These are phyloP conservation scores for Ophiostoma sp. DNA, from an alignment of 2,329 filamentous ascomycete genomes.

Conservation along the genomic window DNA sequence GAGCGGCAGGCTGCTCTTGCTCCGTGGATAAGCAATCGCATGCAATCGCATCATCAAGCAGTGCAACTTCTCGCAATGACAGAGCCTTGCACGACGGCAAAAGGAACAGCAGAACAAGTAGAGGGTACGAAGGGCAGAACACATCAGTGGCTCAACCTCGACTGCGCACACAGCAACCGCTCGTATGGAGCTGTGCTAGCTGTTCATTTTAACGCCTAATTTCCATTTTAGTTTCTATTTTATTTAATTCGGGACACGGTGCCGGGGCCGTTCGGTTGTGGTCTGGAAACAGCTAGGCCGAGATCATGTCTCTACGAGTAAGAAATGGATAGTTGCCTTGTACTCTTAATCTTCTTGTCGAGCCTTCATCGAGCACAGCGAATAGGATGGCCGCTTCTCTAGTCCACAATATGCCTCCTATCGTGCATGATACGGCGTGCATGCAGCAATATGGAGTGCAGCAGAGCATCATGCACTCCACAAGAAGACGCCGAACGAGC, in stretches of 20 bases:
- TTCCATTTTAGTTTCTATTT: conserved; percentile 3
- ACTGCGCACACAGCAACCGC: neutral
- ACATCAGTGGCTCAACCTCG: no score
- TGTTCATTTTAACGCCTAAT: neutral
- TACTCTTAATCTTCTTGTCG: no score
- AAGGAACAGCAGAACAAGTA: no score
- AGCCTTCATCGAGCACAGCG: no score
- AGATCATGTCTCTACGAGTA: no score
- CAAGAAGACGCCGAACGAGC: neutral
- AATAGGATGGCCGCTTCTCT: no score
- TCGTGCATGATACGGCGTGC: neutral
- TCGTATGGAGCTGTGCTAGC: conserved; percentile 4
- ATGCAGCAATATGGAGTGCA: neutral
- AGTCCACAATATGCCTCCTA: neutral
- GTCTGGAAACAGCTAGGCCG: neutral
- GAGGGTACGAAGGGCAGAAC: no score
- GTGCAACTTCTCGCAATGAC: no score
- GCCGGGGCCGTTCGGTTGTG: neutral
- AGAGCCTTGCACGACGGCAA: no score
- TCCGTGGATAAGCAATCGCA: no score
- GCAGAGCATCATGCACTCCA: neutral
- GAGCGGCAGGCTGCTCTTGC: neutral
- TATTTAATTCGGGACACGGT: conserved; percentile 1
- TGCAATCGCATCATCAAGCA: no score
- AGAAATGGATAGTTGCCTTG: no score